phyloP scores from a whole-genome alignment of 805 yeast genomes.

The Nadsonia fulvescens region DNA sequence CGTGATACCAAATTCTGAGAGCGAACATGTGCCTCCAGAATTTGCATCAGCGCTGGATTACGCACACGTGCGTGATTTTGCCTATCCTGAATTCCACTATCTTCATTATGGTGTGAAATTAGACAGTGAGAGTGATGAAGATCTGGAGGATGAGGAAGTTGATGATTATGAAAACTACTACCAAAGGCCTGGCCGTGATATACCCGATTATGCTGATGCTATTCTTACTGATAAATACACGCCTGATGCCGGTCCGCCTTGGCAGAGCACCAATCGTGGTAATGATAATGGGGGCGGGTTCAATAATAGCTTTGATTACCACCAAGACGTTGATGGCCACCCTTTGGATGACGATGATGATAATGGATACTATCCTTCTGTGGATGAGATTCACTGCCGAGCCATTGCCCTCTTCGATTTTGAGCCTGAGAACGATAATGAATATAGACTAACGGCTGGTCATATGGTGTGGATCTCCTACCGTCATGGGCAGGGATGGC shows the following conservation, averaged over 20 bases:
- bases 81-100: constrained; percentile 53
- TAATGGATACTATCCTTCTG: constrained; percentile 12
- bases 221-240: no score
- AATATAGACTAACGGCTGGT: constrained; percentile 58
- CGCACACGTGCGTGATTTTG: constrained; percentile 61
- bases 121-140: constrained; percentile 10
- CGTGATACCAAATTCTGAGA: no score
- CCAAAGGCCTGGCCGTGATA: constrained; percentile 62
- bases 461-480: constrained; percentile 74
- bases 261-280: no score
- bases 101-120: constrained; percentile 43
- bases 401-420: constrained; percentile 87
- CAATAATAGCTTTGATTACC: constrained; percentile 2
- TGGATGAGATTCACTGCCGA: constrained; percentile 31
- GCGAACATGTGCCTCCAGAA: constrained; percentile 9
- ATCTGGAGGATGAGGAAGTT: constrained; percentile 36
- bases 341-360: constrained; percentile 8
- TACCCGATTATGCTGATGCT: no score
- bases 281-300: no score
- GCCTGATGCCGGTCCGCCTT: no score
- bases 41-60: constrained; percentile 19
- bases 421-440: constrained; percentile 87
- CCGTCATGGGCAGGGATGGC: constrained; percentile 97
- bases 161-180: constrained; percentile 55
- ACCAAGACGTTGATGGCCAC: constrained; percentile 7